Conservation (phyloP, 495 filamentous ascomycete species). For the Aspergillus saccharolyticus region DNA sequence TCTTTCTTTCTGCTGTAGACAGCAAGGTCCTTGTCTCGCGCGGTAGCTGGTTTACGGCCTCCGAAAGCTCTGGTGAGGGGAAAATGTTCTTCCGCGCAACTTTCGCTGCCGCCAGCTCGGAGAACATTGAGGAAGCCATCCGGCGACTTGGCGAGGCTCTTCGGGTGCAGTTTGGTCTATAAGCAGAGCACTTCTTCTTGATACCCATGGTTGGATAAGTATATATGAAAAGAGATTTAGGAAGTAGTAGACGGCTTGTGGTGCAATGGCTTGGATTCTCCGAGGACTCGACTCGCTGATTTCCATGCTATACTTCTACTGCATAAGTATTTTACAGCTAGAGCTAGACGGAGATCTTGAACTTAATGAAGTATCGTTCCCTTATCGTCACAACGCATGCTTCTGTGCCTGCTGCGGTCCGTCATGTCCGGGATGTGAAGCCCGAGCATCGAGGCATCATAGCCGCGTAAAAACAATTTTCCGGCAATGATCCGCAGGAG, state of each 20-base stretch:
- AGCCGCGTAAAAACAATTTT: conserved; percentile 11
- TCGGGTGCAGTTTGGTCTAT: conserved; percentile 54
- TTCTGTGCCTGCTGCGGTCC: not conserved
- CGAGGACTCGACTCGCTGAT: not conserved
- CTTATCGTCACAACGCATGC: not conserved
- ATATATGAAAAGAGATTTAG: not conserved
- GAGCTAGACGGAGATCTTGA: not conserved
- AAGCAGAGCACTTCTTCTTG: not conserved
- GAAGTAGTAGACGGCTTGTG: not conserved
- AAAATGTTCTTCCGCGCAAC: conserved; percentile 81
- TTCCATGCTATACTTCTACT: not conserved
- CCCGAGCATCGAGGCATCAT: not conserved
- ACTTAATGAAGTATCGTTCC: not conserved
- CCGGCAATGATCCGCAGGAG: conserved; percentile 15
- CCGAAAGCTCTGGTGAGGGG: conserved; percentile 41
- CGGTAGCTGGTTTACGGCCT: conserved; percentile 85
- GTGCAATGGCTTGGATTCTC: not conserved
- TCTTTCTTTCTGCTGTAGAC: conserved; percentile 68
- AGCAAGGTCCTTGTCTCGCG: conserved; percentile 69
- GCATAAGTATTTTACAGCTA: not conserved
- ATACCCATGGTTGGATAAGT: not conserved
- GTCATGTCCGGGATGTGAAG: not conserved
- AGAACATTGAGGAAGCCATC: conserved; percentile 76
- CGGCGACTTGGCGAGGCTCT: conserved; percentile 68
- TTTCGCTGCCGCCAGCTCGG: conserved; percentile 71